phyloP scores from a whole-genome alignment of 495 filamentous ascomycete species.

The Neurospora tetrasperma region DNA sequence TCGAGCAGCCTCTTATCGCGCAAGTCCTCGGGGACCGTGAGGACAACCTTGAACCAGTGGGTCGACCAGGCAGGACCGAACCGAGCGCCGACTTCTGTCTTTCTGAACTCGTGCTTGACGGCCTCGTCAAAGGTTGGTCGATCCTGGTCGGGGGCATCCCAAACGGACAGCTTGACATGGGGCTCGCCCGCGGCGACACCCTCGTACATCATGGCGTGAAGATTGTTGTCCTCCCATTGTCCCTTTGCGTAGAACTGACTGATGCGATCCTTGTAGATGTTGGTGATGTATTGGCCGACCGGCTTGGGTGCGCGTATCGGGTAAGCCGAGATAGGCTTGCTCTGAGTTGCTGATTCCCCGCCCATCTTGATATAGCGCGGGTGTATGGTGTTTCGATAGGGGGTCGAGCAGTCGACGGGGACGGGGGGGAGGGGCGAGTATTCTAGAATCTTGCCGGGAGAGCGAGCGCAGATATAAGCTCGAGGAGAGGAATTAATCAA shows the following conservation, averaged over 20 bases:
- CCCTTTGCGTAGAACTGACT: constrained; percentile 66
- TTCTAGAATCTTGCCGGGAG: not conserved
- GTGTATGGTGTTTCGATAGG: not conserved
- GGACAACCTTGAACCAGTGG: constrained; percentile 86
- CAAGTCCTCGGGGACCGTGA: constrained; percentile 67
- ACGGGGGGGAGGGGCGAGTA: not conserved
- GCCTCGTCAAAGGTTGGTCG: constrained; percentile 89
- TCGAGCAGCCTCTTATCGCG: constrained; percentile 67
- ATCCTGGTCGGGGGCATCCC: constrained; percentile 65
- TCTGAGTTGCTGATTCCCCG: constrained; percentile 20
- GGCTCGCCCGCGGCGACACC: constrained; percentile 58
- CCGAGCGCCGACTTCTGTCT: constrained; percentile 61
- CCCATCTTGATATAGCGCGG: constrained; percentile 22
- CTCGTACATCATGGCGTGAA: constrained; percentile 72
- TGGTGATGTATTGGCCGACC: constrained; percentile 72
- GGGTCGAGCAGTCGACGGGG: not conserved
- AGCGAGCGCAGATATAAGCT: not conserved
- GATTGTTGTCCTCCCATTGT: constrained; percentile 70
- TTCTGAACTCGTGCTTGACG: constrained; percentile 63
- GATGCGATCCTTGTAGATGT: constrained; percentile 81
- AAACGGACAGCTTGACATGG: constrained; percentile 77
- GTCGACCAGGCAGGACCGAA: constrained; percentile 97
- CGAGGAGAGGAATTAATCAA: not conserved
- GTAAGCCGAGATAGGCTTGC: constrained; percentile 29
- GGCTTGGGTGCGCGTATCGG: constrained; percentile 37